phyloP scores from a whole-genome alignment of 768 basidiomycete species.

The Rhizopogon vesiculosus region DNA sequence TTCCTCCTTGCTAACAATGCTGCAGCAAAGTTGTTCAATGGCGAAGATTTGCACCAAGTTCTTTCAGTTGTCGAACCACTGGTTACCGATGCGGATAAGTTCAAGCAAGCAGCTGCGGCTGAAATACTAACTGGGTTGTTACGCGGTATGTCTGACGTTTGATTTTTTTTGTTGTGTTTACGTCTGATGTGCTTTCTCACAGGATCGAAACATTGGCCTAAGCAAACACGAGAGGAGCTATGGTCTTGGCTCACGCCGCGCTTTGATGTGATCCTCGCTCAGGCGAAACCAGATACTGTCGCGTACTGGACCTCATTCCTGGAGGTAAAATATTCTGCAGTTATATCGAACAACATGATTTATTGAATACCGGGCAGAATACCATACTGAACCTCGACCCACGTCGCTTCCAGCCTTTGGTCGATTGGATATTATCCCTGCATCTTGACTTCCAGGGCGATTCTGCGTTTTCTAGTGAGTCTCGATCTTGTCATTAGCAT shows the following conservation, averaged over 20 bases:
- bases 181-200: conserved; percentile 5
- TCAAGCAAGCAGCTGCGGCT: conserved; percentile 80
- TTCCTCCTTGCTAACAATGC: conserved; percentile 29
- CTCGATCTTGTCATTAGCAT: neutral
- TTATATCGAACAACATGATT: neutral
- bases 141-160: conserved; percentile 45
- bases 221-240: conserved; percentile 42
- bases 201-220: conserved; percentile 87
- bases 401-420: conserved; percentile 64
- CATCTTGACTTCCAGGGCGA: conserved; percentile 81
- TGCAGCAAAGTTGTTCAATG: conserved; percentile 65
- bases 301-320: conserved; percentile 70
- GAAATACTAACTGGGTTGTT: conserved; percentile 71
- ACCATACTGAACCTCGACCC: conserved; percentile 71
- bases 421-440: conserved; percentile 73
- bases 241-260: conserved; percentile 71
- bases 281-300: conserved; percentile 84
- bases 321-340: conserved; percentile 18
- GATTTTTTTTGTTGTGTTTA: neutral
- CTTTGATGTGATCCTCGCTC: conserved; percentile 58
- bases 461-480: conserved; percentile 82
- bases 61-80: conserved; percentile 56
- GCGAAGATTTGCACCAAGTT: conserved; percentile 45
- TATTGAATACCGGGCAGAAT: conserved; percentile 28
- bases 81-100: conserved; percentile 65